phyloP scores from a whole-genome alignment of 208 protist genomes.

The Crithidia fasciculata region DNA sequence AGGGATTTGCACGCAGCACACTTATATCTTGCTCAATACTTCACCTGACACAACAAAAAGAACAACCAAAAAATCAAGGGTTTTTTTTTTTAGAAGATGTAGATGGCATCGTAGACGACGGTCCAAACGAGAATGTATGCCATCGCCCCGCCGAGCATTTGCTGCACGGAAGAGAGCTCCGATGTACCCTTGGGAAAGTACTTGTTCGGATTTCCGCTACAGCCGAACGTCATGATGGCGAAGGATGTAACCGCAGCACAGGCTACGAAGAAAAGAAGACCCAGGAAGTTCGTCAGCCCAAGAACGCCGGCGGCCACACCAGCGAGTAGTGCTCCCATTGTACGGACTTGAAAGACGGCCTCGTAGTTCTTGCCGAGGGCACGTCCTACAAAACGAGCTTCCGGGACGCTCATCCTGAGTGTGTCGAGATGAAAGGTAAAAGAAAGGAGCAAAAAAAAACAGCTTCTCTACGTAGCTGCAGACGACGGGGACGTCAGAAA shows the following conservation, averaged over 20 bases:
- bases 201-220: slow-evolving; percentile 54
- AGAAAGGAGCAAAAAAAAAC: slow-evolving; percentile 2
- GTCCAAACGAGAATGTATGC: slow-evolving; percentile 89
- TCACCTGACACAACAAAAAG: background rate
- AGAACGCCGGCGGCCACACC: slow-evolving; percentile 80
- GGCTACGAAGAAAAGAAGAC: slow-evolving; percentile 73
- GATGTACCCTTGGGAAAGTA: slow-evolving; percentile 80
- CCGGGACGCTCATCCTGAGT: slow-evolving; percentile 44
- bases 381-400: slow-evolving; percentile 62
- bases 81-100: slow-evolving; percentile 74
- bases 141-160: slow-evolving; percentile 69
- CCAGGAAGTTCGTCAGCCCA: slow-evolving; percentile 73
- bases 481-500: background rate
- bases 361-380: slow-evolving; percentile 67
- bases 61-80: background rate
- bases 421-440: slow-evolving; percentile 3
- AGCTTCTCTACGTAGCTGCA: background rate
- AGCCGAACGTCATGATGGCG: slow-evolving; percentile 56
- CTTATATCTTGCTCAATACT: background rate
- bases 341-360: slow-evolving; percentile 67
- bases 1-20: background rate
- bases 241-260: slow-evolving; percentile 65
- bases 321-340: slow-evolving; percentile 72
- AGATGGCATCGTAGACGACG: slow-evolving; percentile 87
- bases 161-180: slow-evolving; percentile 70